Percentiles rank a stretch among this genome's conserved stretches.
phyloP scores from a whole-genome alignment of 192 early-diverging fungal species.

The Funneliformis geosporum region DNA sequence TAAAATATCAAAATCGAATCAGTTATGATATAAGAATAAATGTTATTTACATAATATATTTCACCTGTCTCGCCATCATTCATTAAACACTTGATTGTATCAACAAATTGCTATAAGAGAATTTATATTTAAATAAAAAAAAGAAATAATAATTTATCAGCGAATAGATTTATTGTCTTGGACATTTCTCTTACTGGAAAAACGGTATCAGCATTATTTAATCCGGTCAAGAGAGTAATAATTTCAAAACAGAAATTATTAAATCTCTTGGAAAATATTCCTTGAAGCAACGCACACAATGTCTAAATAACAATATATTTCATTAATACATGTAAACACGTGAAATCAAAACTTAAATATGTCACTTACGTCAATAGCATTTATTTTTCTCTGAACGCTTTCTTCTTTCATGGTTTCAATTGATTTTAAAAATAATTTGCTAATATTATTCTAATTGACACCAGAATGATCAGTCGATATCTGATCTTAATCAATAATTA shows the following conservation, averaged over 20 bases:
- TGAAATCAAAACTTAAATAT: background rate
- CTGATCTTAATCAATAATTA: background rate
- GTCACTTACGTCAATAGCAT: constrained; percentile 33
- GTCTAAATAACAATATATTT: constrained; percentile 35
- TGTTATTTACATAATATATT: background rate
- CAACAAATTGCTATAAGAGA: constrained; percentile 17
- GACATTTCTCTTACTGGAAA: constrained; percentile 15
- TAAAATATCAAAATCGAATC: background rate
- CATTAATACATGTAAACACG: background rate
- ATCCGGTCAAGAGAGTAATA: constrained; percentile 48
- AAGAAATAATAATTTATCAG: background rate
- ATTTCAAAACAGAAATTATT: constrained; percentile 58
- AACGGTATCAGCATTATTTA: constrained; percentile 39
- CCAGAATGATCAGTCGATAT: background rate
- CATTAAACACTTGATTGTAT: constrained; percentile 34
- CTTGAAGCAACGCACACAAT: constrained; percentile 43
- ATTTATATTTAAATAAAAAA: background rate
- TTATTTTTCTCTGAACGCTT: constrained; percentile 32
- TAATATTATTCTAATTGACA: constrained; percentile 36
- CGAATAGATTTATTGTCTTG: background rate
- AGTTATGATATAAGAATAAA: background rate
- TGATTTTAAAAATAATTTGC: constrained; percentile 46
- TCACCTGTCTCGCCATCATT: constrained; percentile 40
- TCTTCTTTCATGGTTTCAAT: constrained; percentile 45
- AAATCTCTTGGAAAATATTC: constrained; percentile 56